These are phyloP conservation scores for Dendrobium officinale DNA, from an alignment of 106 monocot species.

Conservation along the genomic window DNA sequence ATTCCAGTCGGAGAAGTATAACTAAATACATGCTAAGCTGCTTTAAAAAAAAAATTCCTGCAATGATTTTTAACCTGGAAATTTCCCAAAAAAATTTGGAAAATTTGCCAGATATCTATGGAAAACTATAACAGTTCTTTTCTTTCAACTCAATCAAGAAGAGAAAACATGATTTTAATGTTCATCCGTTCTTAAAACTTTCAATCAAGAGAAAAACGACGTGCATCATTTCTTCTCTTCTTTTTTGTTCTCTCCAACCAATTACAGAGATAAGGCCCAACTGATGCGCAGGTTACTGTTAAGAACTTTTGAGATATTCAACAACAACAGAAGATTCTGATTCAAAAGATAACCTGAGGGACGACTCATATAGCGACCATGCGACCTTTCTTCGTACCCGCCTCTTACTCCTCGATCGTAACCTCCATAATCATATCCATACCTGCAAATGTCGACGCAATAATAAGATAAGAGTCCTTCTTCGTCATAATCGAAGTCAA, in stretches of 20 bases:
- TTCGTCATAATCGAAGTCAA: neutral
- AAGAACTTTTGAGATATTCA: neutral
- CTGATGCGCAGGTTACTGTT: neutral
- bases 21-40: neutral
- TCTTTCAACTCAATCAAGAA: neutral
- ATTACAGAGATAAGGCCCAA: neutral
- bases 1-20: neutral
- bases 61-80: too few species aligned
- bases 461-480: neutral
- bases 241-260: neutral
- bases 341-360: conserved; percentile 20
- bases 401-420: conserved; percentile 34
- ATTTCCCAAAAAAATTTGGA: neutral
- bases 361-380: conserved; percentile 32
- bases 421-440: conserved; percentile 41
- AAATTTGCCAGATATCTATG: too few species aligned
- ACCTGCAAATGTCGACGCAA: conserved; percentile 15
- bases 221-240: neutral
- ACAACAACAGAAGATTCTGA: neutral
- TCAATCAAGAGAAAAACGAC: neutral
- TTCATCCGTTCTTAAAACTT: neutral
- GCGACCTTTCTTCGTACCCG: conserved; percentile 27
- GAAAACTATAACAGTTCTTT: too few species aligned
- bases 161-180: neutral
- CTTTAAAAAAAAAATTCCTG: neutral